Base-by-base conservation (phyloP, 129 eudicot species). In the Sambucus nigra region DNA sequence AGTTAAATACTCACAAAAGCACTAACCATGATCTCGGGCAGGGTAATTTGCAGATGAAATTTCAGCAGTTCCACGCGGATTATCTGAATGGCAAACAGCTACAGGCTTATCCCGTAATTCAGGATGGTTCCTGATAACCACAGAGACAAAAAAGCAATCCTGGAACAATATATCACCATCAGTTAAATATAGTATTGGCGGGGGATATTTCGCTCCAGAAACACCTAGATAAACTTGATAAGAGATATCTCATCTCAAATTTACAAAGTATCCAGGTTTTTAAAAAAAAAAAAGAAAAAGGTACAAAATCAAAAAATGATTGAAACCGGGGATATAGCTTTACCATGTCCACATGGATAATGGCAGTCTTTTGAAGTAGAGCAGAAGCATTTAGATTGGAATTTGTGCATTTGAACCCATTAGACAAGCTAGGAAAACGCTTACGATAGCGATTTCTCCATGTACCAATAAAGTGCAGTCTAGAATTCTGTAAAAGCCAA, bases 41-140 rank as follows among this genome's bases (percentile, higher is more conserved):
- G 94, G 94, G 66, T 91, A 91, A 70, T 91, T 91, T 47, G 99
- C 99, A 51, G 95, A 91, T 33, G 99, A 91, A 53, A 86, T 91
- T 73, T 91, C 95, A 49, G 99, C 83, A 32, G 95, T 86, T 23
- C 99, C 99, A 55, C 87, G 93, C 32, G 94, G 82, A 70, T 69
- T 91, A 69, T 91, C 95, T 25, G 99, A 91, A 71, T 91, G 99
- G 69, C 95, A 91, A 61, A 91, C 94, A 50, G 94, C 95, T 73
- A 91, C 95, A 57, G 99, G 95, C 70, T 82, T 91, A 59, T 73
- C 80, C 67, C 57, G 63, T 52, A 85, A 69, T 45, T 79, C 95
- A 57, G 95, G 88, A 57, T 23, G 75, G 25, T 79, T 82, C 66
- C 82, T 82, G 65, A 77, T 80, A 22, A 86, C 84, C 45, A 91